These are phyloP conservation scores for Metschnikowia corniflorae DNA, from an alignment of 805 yeast species.

Conservation along the genomic window DNA sequence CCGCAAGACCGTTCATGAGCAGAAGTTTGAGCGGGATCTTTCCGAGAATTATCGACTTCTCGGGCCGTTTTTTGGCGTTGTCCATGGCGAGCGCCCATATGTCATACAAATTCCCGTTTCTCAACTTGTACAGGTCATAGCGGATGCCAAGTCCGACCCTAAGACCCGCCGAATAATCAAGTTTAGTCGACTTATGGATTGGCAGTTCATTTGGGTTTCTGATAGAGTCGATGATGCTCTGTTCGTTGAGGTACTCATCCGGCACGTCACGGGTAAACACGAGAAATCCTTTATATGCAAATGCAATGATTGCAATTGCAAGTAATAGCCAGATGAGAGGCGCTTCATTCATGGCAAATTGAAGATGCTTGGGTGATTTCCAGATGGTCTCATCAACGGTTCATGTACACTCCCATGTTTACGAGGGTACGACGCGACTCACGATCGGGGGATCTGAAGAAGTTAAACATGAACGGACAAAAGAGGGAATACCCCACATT, in stretches of 20 bases:
- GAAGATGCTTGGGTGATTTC: too few species aligned
- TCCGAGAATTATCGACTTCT: conserved; percentile 19
- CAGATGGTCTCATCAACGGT: too few species aligned
- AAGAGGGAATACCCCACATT: too few species aligned
- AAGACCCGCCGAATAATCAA: conserved; percentile 68
- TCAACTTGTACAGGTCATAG: conserved; percentile 53
- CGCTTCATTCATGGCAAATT: conserved; percentile 13
- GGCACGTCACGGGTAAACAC: conserved; percentile 51
- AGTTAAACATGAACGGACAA: too few species aligned
- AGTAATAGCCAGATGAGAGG: conserved; percentile 18
- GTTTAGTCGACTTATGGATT: conserved; percentile 66
- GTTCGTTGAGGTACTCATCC: conserved; percentile 55
- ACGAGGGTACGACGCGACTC: not conserved
- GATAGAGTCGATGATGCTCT: conserved; percentile 62
- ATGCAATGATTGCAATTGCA: conserved; percentile 10
- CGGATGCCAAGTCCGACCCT: conserved; percentile 67
- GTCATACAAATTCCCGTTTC: conserved; percentile 76
- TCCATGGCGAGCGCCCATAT: conserved; percentile 55
- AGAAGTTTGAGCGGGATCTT: conserved; percentile 17
- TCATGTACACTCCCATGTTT: too few species aligned
- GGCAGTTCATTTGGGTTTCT: conserved; percentile 71
- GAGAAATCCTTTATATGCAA: conserved; percentile 22
- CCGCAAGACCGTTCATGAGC: conserved; percentile 28
- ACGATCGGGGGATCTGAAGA: too few species aligned
- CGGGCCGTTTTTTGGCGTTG: conserved; percentile 21